These are phyloP conservation scores for Clonostachys sp. DNA, from an alignment of 2,329 filamentous ascomycete species.

Conservation along the genomic window DNA sequence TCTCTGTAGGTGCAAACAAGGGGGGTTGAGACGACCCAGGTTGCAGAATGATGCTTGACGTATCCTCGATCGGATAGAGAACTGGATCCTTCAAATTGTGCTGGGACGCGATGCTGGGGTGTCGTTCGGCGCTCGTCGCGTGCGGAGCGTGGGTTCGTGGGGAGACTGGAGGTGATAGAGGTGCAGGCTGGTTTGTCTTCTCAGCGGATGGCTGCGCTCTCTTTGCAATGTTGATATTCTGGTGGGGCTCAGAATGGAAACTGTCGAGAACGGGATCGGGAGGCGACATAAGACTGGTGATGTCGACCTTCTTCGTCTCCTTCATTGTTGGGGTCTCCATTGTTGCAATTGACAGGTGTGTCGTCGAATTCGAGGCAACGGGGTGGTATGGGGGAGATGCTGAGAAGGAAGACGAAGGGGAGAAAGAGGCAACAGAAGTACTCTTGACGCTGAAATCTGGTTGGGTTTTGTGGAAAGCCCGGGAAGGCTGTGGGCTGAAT, in stretches of 20 bases:
- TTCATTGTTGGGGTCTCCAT: slow-evolving; percentile 8
- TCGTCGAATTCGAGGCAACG: slow-evolving; percentile 2
- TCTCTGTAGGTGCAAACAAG: slow-evolving; percentile 40
- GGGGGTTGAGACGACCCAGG: slow-evolving; percentile 33
- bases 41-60: slow-evolving; percentile 14
- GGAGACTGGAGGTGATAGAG: slow-evolving; percentile 56
- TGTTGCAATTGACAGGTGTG: not conserved
- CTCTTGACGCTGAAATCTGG: slow-evolving; percentile 6
- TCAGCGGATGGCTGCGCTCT: not conserved
- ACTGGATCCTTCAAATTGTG: slow-evolving; percentile 47
- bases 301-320: slow-evolving; percentile 36
- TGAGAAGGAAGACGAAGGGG: slow-evolving; percentile 7
- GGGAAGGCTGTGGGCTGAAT: slow-evolving; percentile 21
- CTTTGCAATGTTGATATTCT: not conserved
- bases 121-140: not conserved
- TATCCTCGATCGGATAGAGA: slow-evolving; percentile 45
- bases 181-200: slow-evolving; percentile 24
- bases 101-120: slow-evolving; percentile 19
- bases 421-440: slow-evolving; percentile 6
- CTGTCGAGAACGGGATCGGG: slow-evolving; percentile 52
- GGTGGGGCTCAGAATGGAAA: slow-evolving; percentile 29
- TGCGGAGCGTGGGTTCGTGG: slow-evolving; percentile 28
- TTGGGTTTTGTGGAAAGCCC: slow-evolving; percentile 7
- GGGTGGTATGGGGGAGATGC: slow-evolving; percentile 4
- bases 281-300: slow-evolving; percentile 57